These are phyloP conservation scores for Pseudogymnoascus sp. DNA, from an alignment of 2,329 filamentous ascomycete species.

Conservation along the genomic window DNA sequence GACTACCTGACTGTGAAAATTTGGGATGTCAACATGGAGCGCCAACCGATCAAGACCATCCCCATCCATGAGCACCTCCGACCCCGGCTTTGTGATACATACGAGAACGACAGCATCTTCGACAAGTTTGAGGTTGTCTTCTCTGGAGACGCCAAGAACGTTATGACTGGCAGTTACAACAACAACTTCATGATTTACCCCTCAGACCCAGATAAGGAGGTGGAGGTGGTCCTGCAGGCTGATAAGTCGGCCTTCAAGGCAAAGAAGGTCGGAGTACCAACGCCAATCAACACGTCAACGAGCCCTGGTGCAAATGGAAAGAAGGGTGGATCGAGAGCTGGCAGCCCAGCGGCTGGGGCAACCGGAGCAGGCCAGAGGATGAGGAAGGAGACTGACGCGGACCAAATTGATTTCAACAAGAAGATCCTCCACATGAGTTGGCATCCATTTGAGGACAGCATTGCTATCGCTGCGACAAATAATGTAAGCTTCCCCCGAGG, in stretches of 20 bases:
- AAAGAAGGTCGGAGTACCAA: slow-evolving; percentile 97
- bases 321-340: slow-evolving; percentile 81
- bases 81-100: slow-evolving; percentile 91
- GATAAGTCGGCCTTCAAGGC: slow-evolving; percentile 99
- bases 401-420: slow-evolving; percentile 99
- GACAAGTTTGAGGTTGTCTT: slow-evolving; percentile 99
- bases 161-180: slow-evolving; percentile 99
- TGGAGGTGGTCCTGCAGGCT: slow-evolving; percentile 92
- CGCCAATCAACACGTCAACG: slow-evolving; percentile 79
- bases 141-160: slow-evolving; percentile 95
- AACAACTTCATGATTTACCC: slow-evolving; percentile 99
- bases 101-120: slow-evolving; percentile 99
- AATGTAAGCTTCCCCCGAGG: slow-evolving; percentile 66
- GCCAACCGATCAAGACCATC: slow-evolving; percentile 94
- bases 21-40: slow-evolving; percentile 99
- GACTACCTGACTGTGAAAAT: slow-evolving; percentile 99
- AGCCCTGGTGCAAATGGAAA: slow-evolving; percentile 66
- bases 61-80: slow-evolving; percentile 96
- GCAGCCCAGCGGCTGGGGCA: slow-evolving; percentile 69
- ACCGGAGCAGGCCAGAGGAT: slow-evolving; percentile 80
- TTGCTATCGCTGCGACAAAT: slow-evolving; percentile 98
- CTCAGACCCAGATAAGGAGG: slow-evolving; percentile 89
- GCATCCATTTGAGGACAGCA: slow-evolving; percentile 99
- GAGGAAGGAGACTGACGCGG: slow-evolving; percentile 97
- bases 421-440: slow-evolving; percentile 99